Evolutionary conservation across 202 grass and related monocot species (phyloP).

Genomic region (Panicum virgatum): DNA sequence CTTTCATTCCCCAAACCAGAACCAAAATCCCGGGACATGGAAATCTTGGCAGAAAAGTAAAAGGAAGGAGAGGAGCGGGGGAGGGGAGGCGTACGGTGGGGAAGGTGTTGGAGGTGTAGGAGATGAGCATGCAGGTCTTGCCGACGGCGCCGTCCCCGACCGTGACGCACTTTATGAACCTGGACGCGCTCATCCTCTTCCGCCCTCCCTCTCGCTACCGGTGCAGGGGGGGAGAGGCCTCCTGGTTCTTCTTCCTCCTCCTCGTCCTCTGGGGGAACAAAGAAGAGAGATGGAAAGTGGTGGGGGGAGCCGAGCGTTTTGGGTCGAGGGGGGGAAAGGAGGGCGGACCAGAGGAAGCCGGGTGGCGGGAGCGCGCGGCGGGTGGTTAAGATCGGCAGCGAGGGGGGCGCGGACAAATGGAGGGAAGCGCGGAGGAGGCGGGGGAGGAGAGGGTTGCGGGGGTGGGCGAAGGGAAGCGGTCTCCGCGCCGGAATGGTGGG

Average conservation of each 20-base stretch:
- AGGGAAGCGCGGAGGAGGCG: slow-evolving; percentile 46
- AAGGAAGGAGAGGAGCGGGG: not conserved
- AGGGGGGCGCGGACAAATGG: slow-evolving; percentile 45
- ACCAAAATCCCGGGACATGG: not conserved
- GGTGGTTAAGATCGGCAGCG: slow-evolving; percentile 48
- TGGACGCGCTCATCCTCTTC: slow-evolving; percentile 90
- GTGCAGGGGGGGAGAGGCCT: too few relatives aligned
- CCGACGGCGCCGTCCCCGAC: slow-evolving; percentile 97
- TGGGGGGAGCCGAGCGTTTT: not conserved
- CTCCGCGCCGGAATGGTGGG: slow-evolving; percentile 52
- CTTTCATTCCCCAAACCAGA: too few relatives aligned
- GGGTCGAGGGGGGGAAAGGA: slow-evolving; percentile 19
- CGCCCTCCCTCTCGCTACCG: slow-evolving; percentile 2
- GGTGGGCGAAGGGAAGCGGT: slow-evolving; percentile 45
- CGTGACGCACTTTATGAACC: slow-evolving; percentile 99
- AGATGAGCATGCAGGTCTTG: slow-evolving; percentile 99
- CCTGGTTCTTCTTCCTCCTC: not conserved
- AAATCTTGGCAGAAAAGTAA: not conserved
- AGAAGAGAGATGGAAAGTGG: not conserved
- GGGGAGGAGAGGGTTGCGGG: slow-evolving; percentile 40
- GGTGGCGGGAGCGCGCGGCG: slow-evolving; percentile 17
- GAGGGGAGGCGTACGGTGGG: slow-evolving; percentile 62
- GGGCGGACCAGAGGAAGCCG: not conserved
- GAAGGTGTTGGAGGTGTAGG: slow-evolving; percentile 98
- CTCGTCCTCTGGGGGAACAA: not conserved